Evolutionary conservation across 2,329 filamentous ascomycete species (phyloP), one percentile per base, ranked within the genome.

Genomic region (Monilinia laxa): DNA sequence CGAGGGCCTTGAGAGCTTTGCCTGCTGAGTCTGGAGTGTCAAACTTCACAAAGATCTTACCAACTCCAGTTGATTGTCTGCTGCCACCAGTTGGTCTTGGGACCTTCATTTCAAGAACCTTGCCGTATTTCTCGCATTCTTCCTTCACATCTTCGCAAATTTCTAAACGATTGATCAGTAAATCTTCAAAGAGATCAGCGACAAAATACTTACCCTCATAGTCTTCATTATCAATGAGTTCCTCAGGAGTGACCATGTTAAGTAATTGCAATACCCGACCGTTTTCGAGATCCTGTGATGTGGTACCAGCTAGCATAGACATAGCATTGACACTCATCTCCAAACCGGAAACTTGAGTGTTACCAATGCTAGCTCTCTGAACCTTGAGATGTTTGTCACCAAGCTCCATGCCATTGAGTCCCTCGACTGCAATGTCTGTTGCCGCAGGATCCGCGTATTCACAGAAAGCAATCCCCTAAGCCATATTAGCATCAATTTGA

Each of bases 251-350:
- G 47, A 99, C 94, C 95, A 99, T 99, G 81, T 99, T 99, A 75
- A 99, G 86, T 69, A 99, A 82, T 79, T 97, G 94, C 68, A 99
- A 78, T 20, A 99, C 94, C 66, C 91, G 87, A 71, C 91, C 91
- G 68, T 89, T 87, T 72, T 96, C 93, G 45, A 90, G 82, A 68
- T 93, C 90, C 66, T 85, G 85, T 49, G 91, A 90, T 3, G 89
- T 92, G 25, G 95, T 96, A 67, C 94, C 93, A 49, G 95, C 95
- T 73, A 99, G 90, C 86, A 97, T 93, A 62, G 93, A 96, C 88
- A 99, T 98, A 70, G 95, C 95, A 73, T 95, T 96, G 70, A 99
- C 94, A 65, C 94, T 92, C 84, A 97, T 96, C 75, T 99, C 95
- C 52, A 96, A 85, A 70, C 93, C 93, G 57, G 91, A 85, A 28